phyloP scores from a whole-genome alignment of 192 early-diverging fungal genomes.

The Obelidium mucronatum region DNA sequence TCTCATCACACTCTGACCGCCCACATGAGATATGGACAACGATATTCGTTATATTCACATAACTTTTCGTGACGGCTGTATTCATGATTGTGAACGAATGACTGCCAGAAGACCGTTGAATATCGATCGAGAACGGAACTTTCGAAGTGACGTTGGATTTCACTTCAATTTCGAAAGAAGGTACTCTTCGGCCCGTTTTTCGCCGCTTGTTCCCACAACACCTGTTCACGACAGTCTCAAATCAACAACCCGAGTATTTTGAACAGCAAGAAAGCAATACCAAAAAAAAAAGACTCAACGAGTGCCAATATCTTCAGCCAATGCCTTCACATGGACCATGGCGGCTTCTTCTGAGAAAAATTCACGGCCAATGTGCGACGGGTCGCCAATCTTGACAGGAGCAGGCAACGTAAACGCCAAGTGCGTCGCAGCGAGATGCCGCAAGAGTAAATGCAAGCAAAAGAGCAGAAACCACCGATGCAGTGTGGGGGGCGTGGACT shows the following conservation, averaged over 20 bases:
- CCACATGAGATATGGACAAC: conserved; percentile 75
- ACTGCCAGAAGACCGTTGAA: conserved; percentile 65
- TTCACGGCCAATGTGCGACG: neutral
- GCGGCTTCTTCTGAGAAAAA: conserved; percentile 23
- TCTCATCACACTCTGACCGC: conserved; percentile 66
- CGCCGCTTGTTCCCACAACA: conserved; percentile 60
- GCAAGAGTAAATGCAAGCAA: neutral
- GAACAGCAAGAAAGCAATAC: neutral
- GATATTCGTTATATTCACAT: conserved; percentile 76
- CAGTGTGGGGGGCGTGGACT: neutral
- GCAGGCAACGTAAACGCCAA: neutral
- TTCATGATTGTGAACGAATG: conserved; percentile 80
- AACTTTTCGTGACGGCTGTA: conserved; percentile 65
- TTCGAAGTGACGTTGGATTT: conserved; percentile 29
- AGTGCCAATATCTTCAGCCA: conserved; percentile 20
- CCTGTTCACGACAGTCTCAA: conserved; percentile 49
- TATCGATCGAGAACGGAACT: conserved; percentile 52
- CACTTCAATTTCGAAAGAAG: conserved; percentile 42
- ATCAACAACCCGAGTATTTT: too few species aligned
- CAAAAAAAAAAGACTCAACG: neutral
- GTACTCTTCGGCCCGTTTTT: conserved; percentile 54
- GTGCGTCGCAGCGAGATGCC: neutral
- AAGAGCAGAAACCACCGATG: neutral
- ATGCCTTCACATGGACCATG: neutral
- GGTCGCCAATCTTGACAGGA: neutral